Evolutionary conservation across 352 stramenopile genomes (phyloP).

Genomic region (Phytophthora sp.): DNA sequence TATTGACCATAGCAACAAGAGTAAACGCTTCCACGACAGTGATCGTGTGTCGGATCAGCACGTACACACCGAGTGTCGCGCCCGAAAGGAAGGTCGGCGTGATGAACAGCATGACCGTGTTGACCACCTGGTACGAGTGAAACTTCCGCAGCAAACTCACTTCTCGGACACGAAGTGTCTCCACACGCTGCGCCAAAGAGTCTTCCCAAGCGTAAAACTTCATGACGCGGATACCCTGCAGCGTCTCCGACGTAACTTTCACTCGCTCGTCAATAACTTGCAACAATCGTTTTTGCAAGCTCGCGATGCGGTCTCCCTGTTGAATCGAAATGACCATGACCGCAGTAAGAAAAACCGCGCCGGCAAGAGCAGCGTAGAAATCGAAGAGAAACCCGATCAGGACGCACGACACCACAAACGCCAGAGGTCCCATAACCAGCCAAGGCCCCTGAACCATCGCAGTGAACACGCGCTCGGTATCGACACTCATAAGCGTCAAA

Average conservation of each 20-base stretch:
- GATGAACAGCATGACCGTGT: conserved; percentile 60
- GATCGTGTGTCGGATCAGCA: conserved; percentile 34
- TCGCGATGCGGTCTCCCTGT: conserved; percentile 16
- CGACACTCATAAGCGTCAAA: conserved; percentile 41
- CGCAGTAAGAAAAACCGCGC: conserved; percentile 11
- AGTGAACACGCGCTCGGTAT: conserved; percentile 43
- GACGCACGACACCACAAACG: conserved; percentile 22
- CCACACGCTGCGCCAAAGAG: conserved; percentile 30
- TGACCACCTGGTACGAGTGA: conserved; percentile 55
- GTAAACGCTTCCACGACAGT: conserved; percentile 27
- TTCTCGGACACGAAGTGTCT: conserved; percentile 45
- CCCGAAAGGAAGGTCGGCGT: conserved; percentile 44
- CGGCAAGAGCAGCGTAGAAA: conserved; percentile 7
- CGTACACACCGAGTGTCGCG: conserved; percentile 39
- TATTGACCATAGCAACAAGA: conserved; percentile 26
- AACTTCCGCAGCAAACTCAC: conserved; percentile 39
- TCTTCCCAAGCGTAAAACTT: conserved; percentile 90
- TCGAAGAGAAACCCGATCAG: conserved; percentile 39
- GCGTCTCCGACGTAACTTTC: conserved; percentile 92
- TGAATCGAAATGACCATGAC: conserved; percentile 23
- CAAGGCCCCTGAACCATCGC: conserved; percentile 26
- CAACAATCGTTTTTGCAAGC: conserved; percentile 14
- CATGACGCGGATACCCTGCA: conserved; percentile 87
- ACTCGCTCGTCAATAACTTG: conserved; percentile 74
- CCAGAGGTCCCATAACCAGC: conserved; percentile 29